Evolutionary conservation across 495 filamentous ascomycete species (phyloP), one percentile per base, ranked within the genome.

Genomic region (Peziza echinospora): DNA sequence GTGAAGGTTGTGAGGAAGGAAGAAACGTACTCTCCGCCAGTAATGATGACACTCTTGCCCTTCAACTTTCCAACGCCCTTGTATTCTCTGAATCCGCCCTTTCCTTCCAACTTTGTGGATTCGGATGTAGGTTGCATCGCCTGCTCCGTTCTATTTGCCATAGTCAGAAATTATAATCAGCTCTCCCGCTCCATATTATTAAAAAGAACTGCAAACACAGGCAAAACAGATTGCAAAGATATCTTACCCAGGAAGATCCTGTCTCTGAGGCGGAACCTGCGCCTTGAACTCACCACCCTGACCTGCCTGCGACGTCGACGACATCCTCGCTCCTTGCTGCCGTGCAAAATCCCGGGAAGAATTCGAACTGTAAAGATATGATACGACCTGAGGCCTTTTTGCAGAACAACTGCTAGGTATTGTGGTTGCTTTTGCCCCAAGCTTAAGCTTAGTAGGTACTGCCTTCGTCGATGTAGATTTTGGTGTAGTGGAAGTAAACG

Each of bases 41-140:
- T 75, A 46, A 75, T 75, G 13, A 76, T 44, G 1, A 63, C 69
- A 41, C 66, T 70, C 51, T 64, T 66, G 16, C 63, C 68, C 24
- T 61, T 62, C 24, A 76, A 57, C 47, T 72, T 73, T 0, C 64
- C 65, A 9, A 63, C 60, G 2, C 66, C 65, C 6, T 54, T 48
- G 55, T 71, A 71, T 45, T 71, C 65, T 21, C 60, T 45, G 46
- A 67, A 62, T n/a, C 51, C 53, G 21, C 51, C 46, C 22, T 43
- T 45, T 1, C 53, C 52, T 41, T 67, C 65, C 19, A 66, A 51
- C 30, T 55, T 57, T 19, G 59, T 63, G n/a, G 51, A 24, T 23
- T 63, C 55, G 5, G 57, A 51, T 8, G 50, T 47, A 3, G 61
- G 61, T 5, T 50, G 37, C 43, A 60, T 44, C 21, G 57, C 42